Evolutionary conservation across 2,329 filamentous ascomycete species (phyloP).

Genomic region (Ceratocystis eucalypticola): DNA sequence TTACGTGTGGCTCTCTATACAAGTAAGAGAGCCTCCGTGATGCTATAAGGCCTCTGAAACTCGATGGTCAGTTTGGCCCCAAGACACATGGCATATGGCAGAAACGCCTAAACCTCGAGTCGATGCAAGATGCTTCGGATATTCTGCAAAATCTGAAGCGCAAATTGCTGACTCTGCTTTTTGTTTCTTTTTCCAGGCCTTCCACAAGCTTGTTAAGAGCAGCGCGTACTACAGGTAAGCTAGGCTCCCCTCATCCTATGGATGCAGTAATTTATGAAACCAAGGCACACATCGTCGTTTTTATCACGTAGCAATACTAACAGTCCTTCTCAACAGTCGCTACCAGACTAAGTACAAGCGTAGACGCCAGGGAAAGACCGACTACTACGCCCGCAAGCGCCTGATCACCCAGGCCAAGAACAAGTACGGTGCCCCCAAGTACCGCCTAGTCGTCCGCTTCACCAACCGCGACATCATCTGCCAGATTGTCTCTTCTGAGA

Average conservation of each 20-base stretch:
- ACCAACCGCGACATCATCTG: constrained; percentile 98
- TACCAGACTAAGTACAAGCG: constrained; percentile 99
- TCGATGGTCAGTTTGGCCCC: constrained; percentile 17
- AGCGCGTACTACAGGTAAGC: constrained; percentile 95
- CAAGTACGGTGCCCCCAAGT: constrained; percentile 99
- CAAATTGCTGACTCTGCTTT: constrained; percentile 96
- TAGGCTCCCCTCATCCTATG: background rate
- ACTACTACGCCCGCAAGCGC: constrained; percentile 99
- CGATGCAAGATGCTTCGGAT: constrained; percentile 98
- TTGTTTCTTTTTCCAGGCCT: constrained; percentile 44
- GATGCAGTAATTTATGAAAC: background rate
- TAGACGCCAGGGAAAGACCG: constrained; percentile 91
- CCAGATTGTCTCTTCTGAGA: constrained; percentile 94
- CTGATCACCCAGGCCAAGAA: constrained; percentile 99
- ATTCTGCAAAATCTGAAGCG: constrained; percentile 61
- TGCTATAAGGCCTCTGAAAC: background rate
- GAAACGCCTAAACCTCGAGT: constrained; percentile 46
- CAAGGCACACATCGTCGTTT: background rate
- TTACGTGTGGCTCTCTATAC: background rate
- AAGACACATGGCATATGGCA: constrained; percentile 24
- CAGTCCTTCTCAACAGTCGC: constrained; percentile 45
- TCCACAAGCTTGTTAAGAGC: constrained; percentile 95
- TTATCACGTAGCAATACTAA: constrained; percentile 22
- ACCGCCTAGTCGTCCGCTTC: constrained; percentile 98
- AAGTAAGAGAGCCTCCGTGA: background rate